Conservation (phyloP, 768 basidiomycete species). For the Russula compacta region DNA sequence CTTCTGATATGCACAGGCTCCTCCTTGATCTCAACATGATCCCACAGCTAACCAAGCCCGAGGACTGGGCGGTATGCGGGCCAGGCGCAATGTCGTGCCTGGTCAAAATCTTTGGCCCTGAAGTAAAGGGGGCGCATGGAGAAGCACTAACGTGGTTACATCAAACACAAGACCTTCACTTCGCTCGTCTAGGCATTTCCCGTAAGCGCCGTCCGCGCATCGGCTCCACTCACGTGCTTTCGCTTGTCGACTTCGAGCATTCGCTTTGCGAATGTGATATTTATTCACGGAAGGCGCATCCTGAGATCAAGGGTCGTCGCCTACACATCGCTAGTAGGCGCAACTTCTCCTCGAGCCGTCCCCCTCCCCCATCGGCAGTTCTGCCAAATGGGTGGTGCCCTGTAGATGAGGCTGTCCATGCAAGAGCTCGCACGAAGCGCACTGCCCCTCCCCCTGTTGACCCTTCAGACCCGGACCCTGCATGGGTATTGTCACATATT, state of each 20-base stretch:
- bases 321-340: conserved; percentile 26
- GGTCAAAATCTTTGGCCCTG: conserved; percentile 52
- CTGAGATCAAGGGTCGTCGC: conserved; percentile 32
- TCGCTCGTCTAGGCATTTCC: conserved; percentile 42
- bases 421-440: conserved; percentile 7
- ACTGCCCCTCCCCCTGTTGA: conserved; percentile 19
- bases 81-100: conserved; percentile 60
- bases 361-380: conserved; percentile 23
- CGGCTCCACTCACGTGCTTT: conserved; percentile 27
- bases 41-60: conserved; percentile 45
- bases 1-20: conserved; percentile 22
- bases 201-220: conserved; percentile 24
- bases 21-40: conserved; percentile 33
- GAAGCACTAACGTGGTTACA: conserved; percentile 59
- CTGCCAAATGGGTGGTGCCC: conserved; percentile 23
- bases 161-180: conserved; percentile 49
- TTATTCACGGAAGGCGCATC: conserved; percentile 53
- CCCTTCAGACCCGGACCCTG: conserved; percentile 17
- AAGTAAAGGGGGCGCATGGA: conserved; percentile 36
- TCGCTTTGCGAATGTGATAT: conserved; percentile 73
- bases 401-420: conserved; percentile 2
- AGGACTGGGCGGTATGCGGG: conserved; percentile 58
- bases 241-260: conserved; percentile 71
- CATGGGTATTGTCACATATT: conserved; percentile 27
- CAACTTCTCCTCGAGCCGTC: conserved; percentile 18